Evolutionary conservation across 495 filamentous ascomycete genomes (phyloP), one percentile per base, ranked within the genome.

Genomic region (Aspergillus cristatus): DNA sequence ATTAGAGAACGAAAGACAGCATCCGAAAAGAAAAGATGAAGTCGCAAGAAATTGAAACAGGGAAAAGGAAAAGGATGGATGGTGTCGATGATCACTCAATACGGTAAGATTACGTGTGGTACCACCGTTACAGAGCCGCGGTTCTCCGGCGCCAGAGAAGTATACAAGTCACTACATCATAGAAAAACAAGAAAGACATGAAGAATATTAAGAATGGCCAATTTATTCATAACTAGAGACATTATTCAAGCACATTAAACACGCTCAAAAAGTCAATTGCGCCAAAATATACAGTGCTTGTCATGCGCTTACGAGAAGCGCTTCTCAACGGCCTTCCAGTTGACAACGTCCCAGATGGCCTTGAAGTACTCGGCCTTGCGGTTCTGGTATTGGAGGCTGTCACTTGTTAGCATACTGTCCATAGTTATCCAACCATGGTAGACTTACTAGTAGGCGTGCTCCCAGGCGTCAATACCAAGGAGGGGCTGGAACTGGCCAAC

Each of bases 301-400:
- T 28, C 31, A 3, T 28, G 24, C 15, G 11, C 18, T 58, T 58
- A 67, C 30, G 54, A 28, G 55, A 90, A 91, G 40, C 91, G 78
- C 61, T 82, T 75, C 73, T 94, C 93, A 25, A 82, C 91, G 28
- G 82, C 73, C 74, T 90, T 91, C 91, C 91, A 98, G 71, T 97
- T 97, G 51, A 98, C 73, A 33, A 98, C 86, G 46, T 96, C 86
- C 91, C 91, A 98, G 57, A 98, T 83, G 40, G 87, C 87, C 40
- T 76, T 76, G 63, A 98, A 95, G 69, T 98, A 98, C 62, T 96
- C 93, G 37, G 85, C 91, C 77, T 98, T 98, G 57, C 90, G 82
- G 70, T 97, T 98, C 74, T 95, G 75, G 63, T 98, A 98, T 71
- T 98, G 87, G 39, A 98, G 71, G 67, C 79, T 84, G 50, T 40